Conservation (phyloP, 1,284 basidiomycete genomes). For the Abortiporus biennis region DNA sequence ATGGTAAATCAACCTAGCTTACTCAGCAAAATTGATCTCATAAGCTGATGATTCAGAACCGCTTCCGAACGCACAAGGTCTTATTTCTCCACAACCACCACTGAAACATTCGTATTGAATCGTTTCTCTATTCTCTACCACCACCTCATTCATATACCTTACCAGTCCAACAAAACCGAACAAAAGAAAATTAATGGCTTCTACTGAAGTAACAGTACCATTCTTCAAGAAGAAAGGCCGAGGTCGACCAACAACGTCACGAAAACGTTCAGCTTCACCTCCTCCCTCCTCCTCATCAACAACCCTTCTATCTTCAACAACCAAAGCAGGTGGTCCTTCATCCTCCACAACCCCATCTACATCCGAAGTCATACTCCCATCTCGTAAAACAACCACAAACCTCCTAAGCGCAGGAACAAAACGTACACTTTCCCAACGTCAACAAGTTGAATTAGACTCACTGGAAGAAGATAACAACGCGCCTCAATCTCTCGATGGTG, state of each 20-base stretch:
- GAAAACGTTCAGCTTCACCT: constrained; percentile 68
- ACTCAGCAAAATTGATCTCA: too few species aligned
- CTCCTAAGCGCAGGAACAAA: constrained; percentile 84
- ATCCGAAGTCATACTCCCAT: constrained; percentile 71
- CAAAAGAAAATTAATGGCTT: constrained; percentile 31
- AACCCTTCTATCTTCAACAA: constrained; percentile 30
- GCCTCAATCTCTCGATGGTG: constrained; percentile 51
- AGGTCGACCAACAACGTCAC: constrained; percentile 61
- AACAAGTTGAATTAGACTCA: constrained; percentile 29
- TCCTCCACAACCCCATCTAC: too few species aligned
- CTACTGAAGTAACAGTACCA: constrained; percentile 51
- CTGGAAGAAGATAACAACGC: constrained; percentile 39
- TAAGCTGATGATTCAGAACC: too few species aligned
- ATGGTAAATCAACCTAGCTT: too few species aligned
- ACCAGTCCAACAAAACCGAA: too few species aligned
- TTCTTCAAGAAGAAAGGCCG: constrained; percentile 90
- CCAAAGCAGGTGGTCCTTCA: too few species aligned
- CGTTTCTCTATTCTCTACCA: too few species aligned
- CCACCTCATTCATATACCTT: too few species aligned
- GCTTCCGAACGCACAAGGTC: too few species aligned
- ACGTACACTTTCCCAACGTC: constrained; percentile 58
- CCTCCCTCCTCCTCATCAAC: constrained; percentile 25
- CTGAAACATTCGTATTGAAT: too few species aligned
- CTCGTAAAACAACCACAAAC: constrained; percentile 58
- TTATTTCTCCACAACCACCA: too few species aligned